Conservation (phyloP, 495 filamentous ascomycete species). For the Gamarada debralockiae region DNA sequence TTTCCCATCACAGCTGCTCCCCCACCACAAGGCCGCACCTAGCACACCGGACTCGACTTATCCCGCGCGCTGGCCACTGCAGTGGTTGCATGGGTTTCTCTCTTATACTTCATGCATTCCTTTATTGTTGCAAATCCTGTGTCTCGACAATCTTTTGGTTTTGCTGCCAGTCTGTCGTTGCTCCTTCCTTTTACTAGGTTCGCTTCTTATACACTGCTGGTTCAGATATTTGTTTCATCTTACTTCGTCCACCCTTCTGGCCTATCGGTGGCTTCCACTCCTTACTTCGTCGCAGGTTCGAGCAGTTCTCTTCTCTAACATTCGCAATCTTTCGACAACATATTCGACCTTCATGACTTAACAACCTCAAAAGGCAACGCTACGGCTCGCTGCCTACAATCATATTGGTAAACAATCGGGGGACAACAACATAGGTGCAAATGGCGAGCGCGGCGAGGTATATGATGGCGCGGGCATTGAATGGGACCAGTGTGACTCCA, state of each 20-base stretch:
- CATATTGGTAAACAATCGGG: neutral
- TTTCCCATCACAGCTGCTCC: constrained; percentile 1
- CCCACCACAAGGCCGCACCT: constrained; percentile 15
- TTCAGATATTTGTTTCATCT: constrained; percentile 25
- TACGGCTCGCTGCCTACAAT: constrained; percentile 3
- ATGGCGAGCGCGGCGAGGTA: constrained; percentile 2
- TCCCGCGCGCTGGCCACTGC: constrained; percentile 20
- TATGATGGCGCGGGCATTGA: constrained; percentile 7
- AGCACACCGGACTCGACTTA: constrained; percentile 13
- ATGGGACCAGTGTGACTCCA: neutral
- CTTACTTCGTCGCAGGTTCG: constrained; percentile 9
- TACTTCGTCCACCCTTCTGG: constrained; percentile 22
- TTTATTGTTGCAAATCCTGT: constrained; percentile 10
- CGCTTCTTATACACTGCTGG: constrained; percentile 23
- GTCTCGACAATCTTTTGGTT: constrained; percentile 21
- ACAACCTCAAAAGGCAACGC: neutral
- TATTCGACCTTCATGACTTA: constrained; percentile 1
- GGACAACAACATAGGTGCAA: neutral
- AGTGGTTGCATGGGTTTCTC: constrained; percentile 13
- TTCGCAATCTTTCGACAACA: constrained; percentile 1
- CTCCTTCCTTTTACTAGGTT: constrained; percentile 20
- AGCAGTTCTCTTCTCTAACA: constrained; percentile 15
- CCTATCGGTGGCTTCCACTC: constrained; percentile 20
- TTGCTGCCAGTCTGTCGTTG: constrained; percentile 20
- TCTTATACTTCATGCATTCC: constrained; percentile 28